Conservation (phyloP, 257 asterid genomes). For the Nicotiana tabacum region DNA sequence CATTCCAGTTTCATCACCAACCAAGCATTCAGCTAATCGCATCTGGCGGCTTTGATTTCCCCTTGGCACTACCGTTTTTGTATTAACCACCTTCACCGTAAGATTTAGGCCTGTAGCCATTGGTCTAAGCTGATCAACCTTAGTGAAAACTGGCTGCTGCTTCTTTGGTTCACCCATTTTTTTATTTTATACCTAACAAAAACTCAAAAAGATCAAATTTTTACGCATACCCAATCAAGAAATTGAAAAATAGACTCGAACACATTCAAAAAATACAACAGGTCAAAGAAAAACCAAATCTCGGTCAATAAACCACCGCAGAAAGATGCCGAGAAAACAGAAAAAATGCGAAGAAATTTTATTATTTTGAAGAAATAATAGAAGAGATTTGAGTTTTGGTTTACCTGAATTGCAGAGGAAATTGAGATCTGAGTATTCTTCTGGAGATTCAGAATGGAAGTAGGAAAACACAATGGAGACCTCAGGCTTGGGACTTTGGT, state of each 20-base stretch:
- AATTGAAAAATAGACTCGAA: not conserved
- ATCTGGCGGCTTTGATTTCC: constrained; percentile 32
- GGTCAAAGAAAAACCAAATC: not conserved
- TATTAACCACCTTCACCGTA: constrained; percentile 31
- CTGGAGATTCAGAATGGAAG: not conserved
- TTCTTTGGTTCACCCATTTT: constrained; percentile 69
- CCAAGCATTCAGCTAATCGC: constrained; percentile 37
- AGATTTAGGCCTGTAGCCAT: constrained; percentile 32
- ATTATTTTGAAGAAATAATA: not conserved
- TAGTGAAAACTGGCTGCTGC: constrained; percentile 66
- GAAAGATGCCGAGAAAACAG: not conserved
- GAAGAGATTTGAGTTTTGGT: not conserved
- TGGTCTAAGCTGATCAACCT: constrained; percentile 75
- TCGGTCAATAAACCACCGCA: not conserved
- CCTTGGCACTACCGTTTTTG: constrained; percentile 27
- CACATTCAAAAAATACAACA: not conserved
- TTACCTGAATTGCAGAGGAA: constrained; percentile 1
- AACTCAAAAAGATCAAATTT: not conserved
- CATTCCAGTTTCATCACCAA: constrained; percentile 44
- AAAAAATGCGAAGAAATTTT: not conserved
- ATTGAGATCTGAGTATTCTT: constrained; percentile 1
- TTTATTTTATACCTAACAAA: constrained; percentile 7
- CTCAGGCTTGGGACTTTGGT: not conserved
- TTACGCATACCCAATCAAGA: not conserved
- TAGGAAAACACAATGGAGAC: not conserved